Conservation (phyloP, 2,329 filamentous ascomycete genomes). For the Epichloe sp. region DNA sequence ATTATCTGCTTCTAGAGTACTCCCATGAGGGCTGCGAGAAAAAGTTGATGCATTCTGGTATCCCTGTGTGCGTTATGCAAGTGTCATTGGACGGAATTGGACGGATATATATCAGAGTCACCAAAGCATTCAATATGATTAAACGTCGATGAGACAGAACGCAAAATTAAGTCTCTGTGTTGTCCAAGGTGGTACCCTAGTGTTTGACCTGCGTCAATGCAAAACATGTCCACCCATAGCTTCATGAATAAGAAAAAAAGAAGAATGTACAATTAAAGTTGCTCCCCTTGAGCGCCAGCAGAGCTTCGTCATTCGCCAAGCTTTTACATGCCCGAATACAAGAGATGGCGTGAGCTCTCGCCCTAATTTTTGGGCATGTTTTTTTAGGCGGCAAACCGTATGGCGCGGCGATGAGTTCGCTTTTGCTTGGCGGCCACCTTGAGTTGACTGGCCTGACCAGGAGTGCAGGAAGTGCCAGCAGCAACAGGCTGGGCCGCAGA, state of each 20-base stretch:
- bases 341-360: too few relatives aligned
- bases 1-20: too few relatives aligned
- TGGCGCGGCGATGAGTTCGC: constrained; percentile 15
- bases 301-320: background rate
- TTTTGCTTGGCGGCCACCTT: constrained; percentile 16
- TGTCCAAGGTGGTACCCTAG: too few relatives aligned
- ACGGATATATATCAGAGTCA: too few relatives aligned
- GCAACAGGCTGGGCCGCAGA: constrained; percentile 29
- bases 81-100: too few relatives aligned
- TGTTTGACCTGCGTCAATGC: background rate
- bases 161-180: too few relatives aligned
- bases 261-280: background rate
- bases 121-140: too few relatives aligned
- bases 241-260: background rate
- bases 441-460: constrained; percentile 21
- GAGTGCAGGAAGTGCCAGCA: constrained; percentile 29
- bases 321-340: too few relatives aligned
- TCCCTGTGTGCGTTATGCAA: too few relatives aligned
- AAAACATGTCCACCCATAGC: background rate
- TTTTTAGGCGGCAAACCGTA: constrained; percentile 10
- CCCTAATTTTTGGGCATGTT: background rate
- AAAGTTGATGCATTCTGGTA: too few relatives aligned
- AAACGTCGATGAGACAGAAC: too few relatives aligned
- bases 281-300: background rate
- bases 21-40: too few relatives aligned